These are phyloP conservation scores for Aspergillus hortae DNA, from an alignment of 2,329 filamentous ascomycete genomes.

Conservation along the genomic window DNA sequence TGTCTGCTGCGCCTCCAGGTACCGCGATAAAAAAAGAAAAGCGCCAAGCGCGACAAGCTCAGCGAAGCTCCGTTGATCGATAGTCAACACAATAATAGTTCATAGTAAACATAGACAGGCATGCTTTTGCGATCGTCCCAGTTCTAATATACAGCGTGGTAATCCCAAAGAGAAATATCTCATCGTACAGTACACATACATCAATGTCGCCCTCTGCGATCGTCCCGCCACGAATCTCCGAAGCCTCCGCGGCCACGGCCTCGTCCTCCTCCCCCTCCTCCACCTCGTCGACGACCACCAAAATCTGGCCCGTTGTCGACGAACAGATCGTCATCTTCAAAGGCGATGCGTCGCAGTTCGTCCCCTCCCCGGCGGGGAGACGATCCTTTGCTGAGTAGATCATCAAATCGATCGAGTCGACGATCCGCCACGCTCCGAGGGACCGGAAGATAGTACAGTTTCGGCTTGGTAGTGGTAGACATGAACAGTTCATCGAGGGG, in stretches of 20 bases:
- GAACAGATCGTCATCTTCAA: conserved; percentile 63
- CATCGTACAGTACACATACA: conserved; percentile 1
- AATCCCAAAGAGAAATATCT: background rate
- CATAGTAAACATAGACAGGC: background rate
- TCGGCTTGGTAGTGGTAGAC: conserved; percentile 59
- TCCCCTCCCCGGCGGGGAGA: conserved; percentile 41
- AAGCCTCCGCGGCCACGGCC: conserved; percentile 27
- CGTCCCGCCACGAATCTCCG: conserved; percentile 19
- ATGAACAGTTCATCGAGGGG: conserved; percentile 59
- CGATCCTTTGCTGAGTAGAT: conserved; percentile 37
- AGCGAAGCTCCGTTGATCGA: background rate
- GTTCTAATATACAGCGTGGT: background rate
- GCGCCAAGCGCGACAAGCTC: background rate
- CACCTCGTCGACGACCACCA: conserved; percentile 11
- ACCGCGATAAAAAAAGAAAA: background rate
- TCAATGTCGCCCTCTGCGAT: conserved; percentile 10
- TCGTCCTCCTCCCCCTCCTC: conserved; percentile 10
- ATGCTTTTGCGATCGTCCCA: background rate
- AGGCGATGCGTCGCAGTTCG: conserved; percentile 68
- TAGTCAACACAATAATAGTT: background rate
- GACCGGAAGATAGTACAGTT: conserved; percentile 65
- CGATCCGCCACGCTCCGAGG: conserved; percentile 59
- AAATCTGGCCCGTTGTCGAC: conserved; percentile 70
- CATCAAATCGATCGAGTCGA: conserved; percentile 60
- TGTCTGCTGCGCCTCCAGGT: background rate